A percentile compares a stretch with the other conserved stretches of the same genome.
These are phyloP conservation scores for Chlamydomonas reinhardtii DNA, from an alignment of 163 green algal genomes.

Conservation along the genomic window DNA sequence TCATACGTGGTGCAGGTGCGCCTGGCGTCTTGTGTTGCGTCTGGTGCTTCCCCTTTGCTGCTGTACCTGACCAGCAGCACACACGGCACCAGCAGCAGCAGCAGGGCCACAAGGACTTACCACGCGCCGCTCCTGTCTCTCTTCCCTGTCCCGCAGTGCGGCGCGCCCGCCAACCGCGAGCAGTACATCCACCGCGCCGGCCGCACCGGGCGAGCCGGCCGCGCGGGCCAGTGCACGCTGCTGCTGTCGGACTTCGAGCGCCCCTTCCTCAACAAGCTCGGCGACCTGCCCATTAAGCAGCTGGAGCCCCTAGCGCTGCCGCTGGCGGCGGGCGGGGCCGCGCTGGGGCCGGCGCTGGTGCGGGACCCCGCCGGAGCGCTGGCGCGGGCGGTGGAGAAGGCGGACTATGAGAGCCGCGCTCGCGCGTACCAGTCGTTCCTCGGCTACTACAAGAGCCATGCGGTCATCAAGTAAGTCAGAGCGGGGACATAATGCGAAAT, in stretches of 20 bases:
- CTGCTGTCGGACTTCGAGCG: conserved; percentile 85
- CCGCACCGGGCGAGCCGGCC: conserved; percentile 89
- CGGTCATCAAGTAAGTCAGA: conserved; percentile 48
- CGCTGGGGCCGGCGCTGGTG: background rate
- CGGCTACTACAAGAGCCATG: conserved; percentile 89
- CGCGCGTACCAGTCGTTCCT: conserved; percentile 88
- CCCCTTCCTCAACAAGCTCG: conserved; percentile 65
- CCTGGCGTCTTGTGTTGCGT: background rate
- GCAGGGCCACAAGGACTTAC: no score
- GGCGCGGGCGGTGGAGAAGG: conserved; percentile 22
- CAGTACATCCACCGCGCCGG: conserved; percentile 97
- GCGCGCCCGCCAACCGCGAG: conserved; percentile 75
- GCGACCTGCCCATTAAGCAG: conserved; percentile 56
- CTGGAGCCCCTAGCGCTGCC: conserved; percentile 5
- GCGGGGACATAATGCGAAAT: no score
- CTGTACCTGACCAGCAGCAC: no score
- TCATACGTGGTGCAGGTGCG: conserved; percentile 90
- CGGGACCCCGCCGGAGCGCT: conserved; percentile 38
- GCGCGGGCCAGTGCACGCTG: conserved; percentile 83
- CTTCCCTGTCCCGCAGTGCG: conserved; percentile 63
- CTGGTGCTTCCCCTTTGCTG: no score
- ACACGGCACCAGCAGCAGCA: no score
- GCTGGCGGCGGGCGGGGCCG: background rate
- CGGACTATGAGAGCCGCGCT: conserved; percentile 51
- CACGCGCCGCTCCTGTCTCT: background rate